Evolutionary conservation across 768 basidiomycete genomes (phyloP), one percentile per base, ranked within the genome.

Genomic region (Trametes elegans): DNA sequence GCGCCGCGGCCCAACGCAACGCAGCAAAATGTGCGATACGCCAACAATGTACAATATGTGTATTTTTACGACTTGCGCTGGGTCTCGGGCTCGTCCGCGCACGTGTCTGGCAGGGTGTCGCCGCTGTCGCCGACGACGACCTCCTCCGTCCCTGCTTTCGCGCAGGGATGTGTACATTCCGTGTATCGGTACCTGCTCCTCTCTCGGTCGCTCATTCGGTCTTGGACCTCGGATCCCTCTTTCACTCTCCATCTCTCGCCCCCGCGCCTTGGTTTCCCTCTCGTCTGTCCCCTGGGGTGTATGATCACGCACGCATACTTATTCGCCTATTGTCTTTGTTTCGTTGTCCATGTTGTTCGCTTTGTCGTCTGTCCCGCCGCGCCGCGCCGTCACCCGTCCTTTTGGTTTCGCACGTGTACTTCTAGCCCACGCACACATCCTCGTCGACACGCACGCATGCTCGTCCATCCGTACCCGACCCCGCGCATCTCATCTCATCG

Each of bases 331-430:
- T 53, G 34, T 53, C n/a, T 54, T 35, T 28, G 51, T 23, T 59
- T 54, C 46, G 52, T 59, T 59, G 57, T 59, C 47, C 57, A 54
- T 59, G 57, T 53, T 54, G 24, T 34, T 54, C 51, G 53, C 49
- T 53, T 50, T 54, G 55, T 36, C n/a, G 24, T 49, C 32, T 38
- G 13, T 51, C 31, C 42, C 29, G 32, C 11, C 32, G 40, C 51
- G 44, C 35, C 34, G n/a, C n/a, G n/a, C n/a, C n/a, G n/a, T n/a
- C n/a, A n/a, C n/a, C n/a, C n/a, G n/a, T n/a, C 14, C 39, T 49
- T 41, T 59, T 53, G 46, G 57, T 45, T 59, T 55, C 55, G 32
- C 48, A 49, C 39, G 36, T 39, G 9, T 23, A 9, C 43, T 31
- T 45, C 47, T 26, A 21, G 29, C 44, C 10, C 43, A 28, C 28